Conservation (phyloP, 1,284 basidiomycete genomes). For the Retiboletus fuscus region DNA sequence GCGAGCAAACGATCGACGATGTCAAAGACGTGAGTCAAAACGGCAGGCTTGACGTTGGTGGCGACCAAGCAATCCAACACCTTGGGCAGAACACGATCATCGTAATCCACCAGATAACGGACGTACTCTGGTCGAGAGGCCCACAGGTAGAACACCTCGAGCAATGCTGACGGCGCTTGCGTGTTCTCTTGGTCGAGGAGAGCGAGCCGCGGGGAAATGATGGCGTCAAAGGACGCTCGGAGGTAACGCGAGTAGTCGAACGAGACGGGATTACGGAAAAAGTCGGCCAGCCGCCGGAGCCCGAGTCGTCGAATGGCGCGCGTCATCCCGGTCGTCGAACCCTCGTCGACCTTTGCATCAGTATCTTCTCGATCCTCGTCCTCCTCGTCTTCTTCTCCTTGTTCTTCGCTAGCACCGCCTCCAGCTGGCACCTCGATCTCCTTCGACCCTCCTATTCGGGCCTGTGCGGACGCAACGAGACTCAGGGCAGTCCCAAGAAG, state of each 20-base stretch:
- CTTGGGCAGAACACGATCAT: constrained; percentile 78
- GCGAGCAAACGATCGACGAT: constrained; percentile 83
- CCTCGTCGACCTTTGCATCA: constrained; percentile 49
- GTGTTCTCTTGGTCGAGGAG: constrained; percentile 88
- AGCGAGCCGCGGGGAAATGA: constrained; percentile 87
- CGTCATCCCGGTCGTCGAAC: constrained; percentile 57
- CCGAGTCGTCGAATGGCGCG: constrained; percentile 84
- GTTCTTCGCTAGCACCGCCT: constrained; percentile 46
- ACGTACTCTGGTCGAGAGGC: constrained; percentile 70
- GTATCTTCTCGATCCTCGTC: constrained; percentile 53
- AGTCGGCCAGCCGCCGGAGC: constrained; percentile 88
- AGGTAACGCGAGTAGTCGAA: constrained; percentile 87
- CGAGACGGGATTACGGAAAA: constrained; percentile 78
- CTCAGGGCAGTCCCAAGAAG: constrained; percentile 77
- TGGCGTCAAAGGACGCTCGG: constrained; percentile 70
- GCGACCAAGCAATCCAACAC: constrained; percentile 87
- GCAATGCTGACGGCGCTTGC: constrained; percentile 89
- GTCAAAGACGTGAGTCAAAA: constrained; percentile 87
- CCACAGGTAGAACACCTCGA: constrained; percentile 91
- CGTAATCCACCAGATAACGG: constrained; percentile 76
- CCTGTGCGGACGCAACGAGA: constrained; percentile 75
- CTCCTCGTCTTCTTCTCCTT: constrained; percentile 52
- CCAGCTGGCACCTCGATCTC: constrained; percentile 25
- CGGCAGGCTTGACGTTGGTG: constrained; percentile 87
- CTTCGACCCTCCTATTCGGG: constrained; percentile 42